These are phyloP conservation scores for Russula sp. DNA, from an alignment of 768 basidiomycete species.

Conservation along the genomic window DNA sequence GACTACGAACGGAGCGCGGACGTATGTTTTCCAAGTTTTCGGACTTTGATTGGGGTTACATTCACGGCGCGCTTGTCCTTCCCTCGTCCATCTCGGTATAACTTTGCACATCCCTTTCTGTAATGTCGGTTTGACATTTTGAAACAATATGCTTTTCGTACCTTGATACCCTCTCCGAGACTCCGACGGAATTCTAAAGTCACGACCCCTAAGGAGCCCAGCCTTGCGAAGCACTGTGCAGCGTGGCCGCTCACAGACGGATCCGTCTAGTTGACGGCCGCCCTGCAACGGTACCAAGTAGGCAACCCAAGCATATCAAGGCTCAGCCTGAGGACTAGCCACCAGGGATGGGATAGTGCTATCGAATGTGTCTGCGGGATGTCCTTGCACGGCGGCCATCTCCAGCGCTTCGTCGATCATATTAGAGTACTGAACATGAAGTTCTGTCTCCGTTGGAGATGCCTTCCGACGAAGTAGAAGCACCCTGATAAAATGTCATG, in stretches of 20 bases:
- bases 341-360: neutral
- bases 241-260: neutral
- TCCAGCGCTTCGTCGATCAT: slow-evolving; percentile 27
- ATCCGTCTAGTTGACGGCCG: neutral
- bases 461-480: slow-evolving; percentile 27
- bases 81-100: slow-evolving; percentile 23
- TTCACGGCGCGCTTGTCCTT: slow-evolving; percentile 15
- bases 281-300: slow-evolving; percentile 14
- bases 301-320: slow-evolving; percentile 5
- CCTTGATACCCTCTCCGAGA: slow-evolving; percentile 12
- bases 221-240: slow-evolving; percentile 9
- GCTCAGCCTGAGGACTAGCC: neutral
- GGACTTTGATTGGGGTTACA: slow-evolving; percentile 26
- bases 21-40: slow-evolving; percentile 16
- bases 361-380: no score
- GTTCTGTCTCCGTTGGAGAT: slow-evolving; percentile 24
- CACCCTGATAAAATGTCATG: slow-evolving; percentile 14
- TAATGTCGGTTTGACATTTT: slow-evolving; percentile 23
- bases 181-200: neutral
- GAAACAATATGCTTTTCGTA: slow-evolving; percentile 14
- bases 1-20: slow-evolving; percentile 9
- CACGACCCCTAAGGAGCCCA: neutral
- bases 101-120: slow-evolving; percentile 26
- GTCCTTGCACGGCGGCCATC: slow-evolving; percentile 5
- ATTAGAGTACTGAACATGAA: neutral